A percentile compares a stretch with the other conserved stretches of the same genome.
These are phyloP conservation scores for Xylariaceae sp. DNA, from an alignment of 2,329 filamentous ascomycete genomes.

Conservation along the genomic window DNA sequence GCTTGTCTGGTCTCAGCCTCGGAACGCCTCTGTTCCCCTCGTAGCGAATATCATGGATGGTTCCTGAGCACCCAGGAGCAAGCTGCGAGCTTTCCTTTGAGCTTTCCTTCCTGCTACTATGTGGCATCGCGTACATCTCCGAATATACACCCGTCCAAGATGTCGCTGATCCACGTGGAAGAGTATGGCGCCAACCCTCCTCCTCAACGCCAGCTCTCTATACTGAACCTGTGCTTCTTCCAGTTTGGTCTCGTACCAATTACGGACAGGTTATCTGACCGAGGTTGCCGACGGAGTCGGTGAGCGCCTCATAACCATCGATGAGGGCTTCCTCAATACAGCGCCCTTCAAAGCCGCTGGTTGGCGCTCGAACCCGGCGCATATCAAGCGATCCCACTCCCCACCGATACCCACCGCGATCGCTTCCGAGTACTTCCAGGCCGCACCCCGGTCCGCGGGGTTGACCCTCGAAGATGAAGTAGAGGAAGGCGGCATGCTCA, in stretches of 20 bases:
- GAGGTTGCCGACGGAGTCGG: conserved; percentile 78
- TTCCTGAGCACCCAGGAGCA: too few species aligned
- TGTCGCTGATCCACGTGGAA: conserved; percentile 25
- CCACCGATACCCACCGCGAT: conserved; percentile 78
- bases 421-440: conserved; percentile 76
- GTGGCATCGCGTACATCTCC: not conserved
- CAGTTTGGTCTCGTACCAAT: conserved; percentile 75
- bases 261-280: conserved; percentile 72
- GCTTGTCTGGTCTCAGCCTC: too few species aligned
- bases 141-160: conserved; percentile 6
- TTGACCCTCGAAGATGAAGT: conserved; percentile 62
- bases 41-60: too few species aligned
- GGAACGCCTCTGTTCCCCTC: too few species aligned
- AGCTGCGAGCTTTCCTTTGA: too few species aligned
- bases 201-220: conserved; percentile 1
- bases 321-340: conserved; percentile 71
- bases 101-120: too few species aligned
- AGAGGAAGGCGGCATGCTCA: conserved; percentile 66
- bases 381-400: conserved; percentile 77
- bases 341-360: conserved; percentile 76
- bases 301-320: conserved; percentile 74
- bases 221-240: conserved; percentile 7
- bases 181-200: conserved; percentile 15
- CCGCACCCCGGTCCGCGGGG: conserved; percentile 53
- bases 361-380: conserved; percentile 66